Evolutionary conservation across 345 rosid species (phyloP), one percentile per base, ranked within the genome.

Genomic region (Salix viminalis): DNA sequence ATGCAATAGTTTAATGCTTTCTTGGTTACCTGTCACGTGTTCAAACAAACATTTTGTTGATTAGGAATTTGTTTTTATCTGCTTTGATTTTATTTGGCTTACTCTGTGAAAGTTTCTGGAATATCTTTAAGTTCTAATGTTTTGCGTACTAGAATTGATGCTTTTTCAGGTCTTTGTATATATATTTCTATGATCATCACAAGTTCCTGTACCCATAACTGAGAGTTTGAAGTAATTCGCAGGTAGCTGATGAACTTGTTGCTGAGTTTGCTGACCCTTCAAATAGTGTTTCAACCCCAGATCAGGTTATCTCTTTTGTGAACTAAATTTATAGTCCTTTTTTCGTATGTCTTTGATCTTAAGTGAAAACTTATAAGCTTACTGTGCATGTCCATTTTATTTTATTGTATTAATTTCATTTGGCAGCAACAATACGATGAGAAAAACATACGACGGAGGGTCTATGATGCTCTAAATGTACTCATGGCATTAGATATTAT

Each of bases 211-310:
- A 13, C 12, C 54, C 67, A 65, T 79, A 41, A 81, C 84, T 89
- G 73, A 89, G 78, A 48, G 76, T 79, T 85, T 70, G 65, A 77
- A 77, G 77, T 76, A 61, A 54, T 62, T 87, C 70, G 77, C 93
- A 96, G 99, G 99, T 96, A 75, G 99, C 99, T 34, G 99, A 96
- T 76, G 99, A 96, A 87, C 98, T 96, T 80, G 99, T 96, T 15
- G 93, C 97, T 81, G 99, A 96, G 86, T 96, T 92, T 88, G 89
- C 96, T 69, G 94, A 92, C 78, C 99, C 98, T 12, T 77, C 87
- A 76, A 86, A 82, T 78, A 88, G 87, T 79, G 86, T 86, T 69
- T 82, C 97, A 77, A 67, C 94, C 37, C 94, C 97, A 13, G 99
- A 96, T 86, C 99, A 96, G 96, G 99, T 94, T 82, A 79, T 78